Conservation (phyloP, 2,329 filamentous ascomycete species). For the Aspergillus intermedius region DNA sequence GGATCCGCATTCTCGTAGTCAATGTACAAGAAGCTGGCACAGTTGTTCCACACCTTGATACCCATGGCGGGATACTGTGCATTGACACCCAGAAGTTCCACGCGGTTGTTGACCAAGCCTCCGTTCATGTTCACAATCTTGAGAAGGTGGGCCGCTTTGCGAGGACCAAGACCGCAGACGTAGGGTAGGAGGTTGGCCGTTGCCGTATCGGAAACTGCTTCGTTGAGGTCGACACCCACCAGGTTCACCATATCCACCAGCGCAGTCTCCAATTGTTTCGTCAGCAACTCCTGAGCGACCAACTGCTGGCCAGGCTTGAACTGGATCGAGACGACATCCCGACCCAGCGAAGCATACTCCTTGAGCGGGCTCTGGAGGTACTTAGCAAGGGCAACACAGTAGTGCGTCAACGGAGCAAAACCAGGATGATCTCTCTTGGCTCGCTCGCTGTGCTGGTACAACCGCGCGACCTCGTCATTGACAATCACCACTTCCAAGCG, state of each 20-base stretch:
- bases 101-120: conserved; percentile 73
- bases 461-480: conserved; percentile 92
- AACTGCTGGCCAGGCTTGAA: conserved; percentile 89
- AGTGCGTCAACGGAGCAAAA: conserved; percentile 70
- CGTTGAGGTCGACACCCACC: conserved; percentile 90
- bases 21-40: conserved; percentile 89
- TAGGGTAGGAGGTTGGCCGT: conserved; percentile 85
- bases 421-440: conserved; percentile 75
- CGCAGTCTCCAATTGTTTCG: conserved; percentile 83
- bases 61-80: conserved; percentile 79
- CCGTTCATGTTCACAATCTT: conserved; percentile 92
- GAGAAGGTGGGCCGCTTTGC: conserved; percentile 77
- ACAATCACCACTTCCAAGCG: conserved; percentile 82
- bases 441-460: conserved; percentile 86
- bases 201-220: conserved; percentile 73
- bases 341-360: conserved; percentile 88
- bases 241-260: conserved; percentile 99
- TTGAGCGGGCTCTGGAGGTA: conserved; percentile 96
- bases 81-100: conserved; percentile 81
- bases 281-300: conserved; percentile 77
- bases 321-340: conserved; percentile 75
- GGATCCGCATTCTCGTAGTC: conserved; percentile 77
- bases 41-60: conserved; percentile 90
- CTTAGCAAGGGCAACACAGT: conserved; percentile 80
- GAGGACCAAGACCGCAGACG: conserved; percentile 81